These are phyloP conservation scores for Cytospora leucostoma DNA, from an alignment of 2,329 filamentous ascomycete genomes.

Conservation along the genomic window DNA sequence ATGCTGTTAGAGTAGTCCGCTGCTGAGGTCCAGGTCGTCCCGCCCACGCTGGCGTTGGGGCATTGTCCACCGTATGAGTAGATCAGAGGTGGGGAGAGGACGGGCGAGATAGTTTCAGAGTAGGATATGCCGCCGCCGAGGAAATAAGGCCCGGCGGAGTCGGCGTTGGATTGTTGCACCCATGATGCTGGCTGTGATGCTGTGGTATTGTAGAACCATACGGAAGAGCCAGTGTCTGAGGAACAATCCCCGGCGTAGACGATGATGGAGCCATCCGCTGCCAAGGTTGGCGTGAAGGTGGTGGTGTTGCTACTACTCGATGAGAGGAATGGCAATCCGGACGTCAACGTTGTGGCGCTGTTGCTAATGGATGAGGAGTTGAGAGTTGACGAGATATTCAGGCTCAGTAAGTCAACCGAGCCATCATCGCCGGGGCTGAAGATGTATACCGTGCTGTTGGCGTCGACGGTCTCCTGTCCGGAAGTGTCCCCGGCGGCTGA, in stretches of 20 bases:
- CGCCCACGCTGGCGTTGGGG: conserved; percentile 49
- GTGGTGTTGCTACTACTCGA: conserved; percentile 46
- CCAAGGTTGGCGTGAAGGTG: conserved; percentile 68
- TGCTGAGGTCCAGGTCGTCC: conserved; percentile 61
- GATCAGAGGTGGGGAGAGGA: conserved; percentile 55
- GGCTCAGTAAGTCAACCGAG: conserved; percentile 57
- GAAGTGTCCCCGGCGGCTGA: conserved; percentile 41
- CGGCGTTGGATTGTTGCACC: conserved; percentile 37
- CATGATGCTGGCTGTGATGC: conserved; percentile 46
- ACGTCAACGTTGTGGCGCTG: conserved; percentile 49
- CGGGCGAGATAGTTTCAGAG: conserved; percentile 58
- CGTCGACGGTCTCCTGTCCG: conserved; percentile 35
- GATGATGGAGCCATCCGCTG: conserved; percentile 67
- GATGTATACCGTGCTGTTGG: conserved; percentile 64
- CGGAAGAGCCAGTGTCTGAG: conserved; percentile 48
- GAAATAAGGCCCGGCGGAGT: conserved; percentile 46
- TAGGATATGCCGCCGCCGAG: conserved; percentile 65
- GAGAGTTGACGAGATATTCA: conserved; percentile 65
- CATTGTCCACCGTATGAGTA: conserved; percentile 95
- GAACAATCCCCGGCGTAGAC: conserved; percentile 76
- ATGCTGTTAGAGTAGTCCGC: conserved; percentile 82
- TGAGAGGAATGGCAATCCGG: conserved; percentile 63
- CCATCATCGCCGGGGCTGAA: conserved; percentile 56
- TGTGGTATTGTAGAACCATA: conserved; percentile 69
- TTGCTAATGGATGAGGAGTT: conserved; percentile 46